Evolutionary conservation across 164 flowering plant species (phyloP).

Genomic region (Aristolochia fimbriata): DNA sequence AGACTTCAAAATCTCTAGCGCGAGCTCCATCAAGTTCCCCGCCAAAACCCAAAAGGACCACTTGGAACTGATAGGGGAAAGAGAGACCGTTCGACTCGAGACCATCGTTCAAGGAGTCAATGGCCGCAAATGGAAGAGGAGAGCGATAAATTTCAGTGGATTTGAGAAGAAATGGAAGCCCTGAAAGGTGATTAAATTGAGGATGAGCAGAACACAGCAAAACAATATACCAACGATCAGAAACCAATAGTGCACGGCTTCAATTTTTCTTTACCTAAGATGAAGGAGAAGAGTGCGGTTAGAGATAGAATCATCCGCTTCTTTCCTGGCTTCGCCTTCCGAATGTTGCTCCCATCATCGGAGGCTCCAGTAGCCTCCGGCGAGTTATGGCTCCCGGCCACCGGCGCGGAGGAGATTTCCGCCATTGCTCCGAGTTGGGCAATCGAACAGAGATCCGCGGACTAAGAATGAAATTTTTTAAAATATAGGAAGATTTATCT

Average conservation of each 20-base stretch:
- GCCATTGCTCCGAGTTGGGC: slow-evolving; percentile 6
- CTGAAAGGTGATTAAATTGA: slow-evolving; percentile 15
- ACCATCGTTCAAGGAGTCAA: slow-evolving; percentile 40
- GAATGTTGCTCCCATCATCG: slow-evolving; percentile 33
- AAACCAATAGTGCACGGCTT: background rate
- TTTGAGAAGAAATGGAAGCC: slow-evolving; percentile 65
- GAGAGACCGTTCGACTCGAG: slow-evolving; percentile 34
- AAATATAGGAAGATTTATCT: too few species aligned
- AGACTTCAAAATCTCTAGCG: slow-evolving; percentile 26
- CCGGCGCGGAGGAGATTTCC: slow-evolving; percentile 6
- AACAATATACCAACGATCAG: background rate
- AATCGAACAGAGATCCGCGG: background rate
- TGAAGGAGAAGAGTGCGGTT: slow-evolving; percentile 64
- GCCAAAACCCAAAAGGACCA: slow-evolving; percentile 40
- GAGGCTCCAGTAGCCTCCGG: slow-evolving; percentile 13
- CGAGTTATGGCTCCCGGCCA: background rate
- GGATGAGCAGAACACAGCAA: background rate
- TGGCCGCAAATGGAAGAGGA: slow-evolving; percentile 67
- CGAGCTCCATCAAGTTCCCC: slow-evolving; percentile 1
- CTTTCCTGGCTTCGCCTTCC: slow-evolving; percentile 60
- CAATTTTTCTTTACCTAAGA: slow-evolving; percentile 34
- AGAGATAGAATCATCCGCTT: slow-evolving; percentile 65
- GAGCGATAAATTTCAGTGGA: slow-evolving; percentile 83
- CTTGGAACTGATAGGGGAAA: slow-evolving; percentile 70
- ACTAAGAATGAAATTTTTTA: too few species aligned